These are phyloP conservation scores for Gossypium bickii DNA, from an alignment of 345 rosid genomes.

Conservation along the genomic window DNA sequence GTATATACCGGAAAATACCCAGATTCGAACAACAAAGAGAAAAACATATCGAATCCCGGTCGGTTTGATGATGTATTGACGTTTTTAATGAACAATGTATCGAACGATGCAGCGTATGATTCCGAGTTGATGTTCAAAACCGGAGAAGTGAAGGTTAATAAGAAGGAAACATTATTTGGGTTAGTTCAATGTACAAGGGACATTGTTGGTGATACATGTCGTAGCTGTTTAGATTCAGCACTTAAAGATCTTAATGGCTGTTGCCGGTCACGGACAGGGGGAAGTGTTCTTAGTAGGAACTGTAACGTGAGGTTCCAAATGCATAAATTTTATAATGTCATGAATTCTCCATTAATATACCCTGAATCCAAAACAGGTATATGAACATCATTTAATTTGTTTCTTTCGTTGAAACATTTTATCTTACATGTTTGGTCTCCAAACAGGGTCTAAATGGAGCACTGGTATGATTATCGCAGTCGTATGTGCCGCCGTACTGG, in stretches of 20 bases:
- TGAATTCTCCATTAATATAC: conserved; percentile 16
- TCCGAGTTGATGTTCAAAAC: conserved; percentile 25
- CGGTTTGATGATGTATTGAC: conserved; percentile 1
- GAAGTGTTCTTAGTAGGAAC: conserved; percentile 27
- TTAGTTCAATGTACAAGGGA: conserved; percentile 41
- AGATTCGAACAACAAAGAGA: conserved; percentile 8
- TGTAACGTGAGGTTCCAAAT: conserved; percentile 37
- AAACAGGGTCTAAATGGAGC: conserved; percentile 30
- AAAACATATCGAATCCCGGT: conserved; percentile 15
- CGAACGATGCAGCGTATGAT: conserved; percentile 16
- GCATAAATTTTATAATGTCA: conserved; percentile 27
- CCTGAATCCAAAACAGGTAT: conserved; percentile 23
- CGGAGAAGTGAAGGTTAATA: conserved; percentile 18
- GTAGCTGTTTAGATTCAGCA: conserved; percentile 20
- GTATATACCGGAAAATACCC: conserved; percentile 32
- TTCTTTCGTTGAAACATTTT: neutral
- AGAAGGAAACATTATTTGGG: conserved; percentile 20
- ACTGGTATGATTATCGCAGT: conserved; percentile 15
- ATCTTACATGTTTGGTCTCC: neutral
- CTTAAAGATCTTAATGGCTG: conserved; percentile 21
- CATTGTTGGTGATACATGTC: conserved; percentile 17
- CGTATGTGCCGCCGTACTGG: neutral
- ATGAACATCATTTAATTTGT: neutral
- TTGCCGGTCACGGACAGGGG: conserved; percentile 25
- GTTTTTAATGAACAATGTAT: conserved; percentile 24